Evolutionary conservation across 192 early-diverging fungal species (phyloP).

Genomic region (Dimargaris cristalligena): DNA sequence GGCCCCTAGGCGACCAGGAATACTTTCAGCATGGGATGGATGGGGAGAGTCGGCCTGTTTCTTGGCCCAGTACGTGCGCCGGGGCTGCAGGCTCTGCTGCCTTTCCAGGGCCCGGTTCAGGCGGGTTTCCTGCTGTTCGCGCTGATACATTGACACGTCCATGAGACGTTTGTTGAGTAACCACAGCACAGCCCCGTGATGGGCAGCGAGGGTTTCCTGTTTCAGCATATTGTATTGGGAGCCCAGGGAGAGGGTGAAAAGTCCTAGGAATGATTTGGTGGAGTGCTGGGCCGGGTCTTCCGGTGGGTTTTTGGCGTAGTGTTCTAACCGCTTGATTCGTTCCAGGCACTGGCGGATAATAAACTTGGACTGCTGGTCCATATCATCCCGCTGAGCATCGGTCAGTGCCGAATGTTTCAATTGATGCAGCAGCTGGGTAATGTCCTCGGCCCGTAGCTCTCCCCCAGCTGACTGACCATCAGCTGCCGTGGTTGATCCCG

Average conservation of each 20-base stretch:
- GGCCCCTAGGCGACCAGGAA: conserved; percentile 1
- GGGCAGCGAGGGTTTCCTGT: conserved; percentile 40
- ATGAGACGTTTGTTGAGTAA: conserved; percentile 48
- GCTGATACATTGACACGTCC: conserved; percentile 44
- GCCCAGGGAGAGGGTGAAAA: conserved; percentile 23
- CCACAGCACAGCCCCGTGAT: conserved; percentile 50
- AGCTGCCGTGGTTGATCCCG: neutral
- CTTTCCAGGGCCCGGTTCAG: conserved; percentile 48
- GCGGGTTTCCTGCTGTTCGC: conserved; percentile 49
- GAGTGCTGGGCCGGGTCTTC: conserved; percentile 11
- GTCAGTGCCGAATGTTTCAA: conserved; percentile 14
- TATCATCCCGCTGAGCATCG: conserved; percentile 47
- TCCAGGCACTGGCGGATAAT: conserved; percentile 36
- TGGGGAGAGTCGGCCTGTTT: neutral
- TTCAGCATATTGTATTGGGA: conserved; percentile 19
- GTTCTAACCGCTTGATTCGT: conserved; percentile 37
- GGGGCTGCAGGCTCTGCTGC: conserved; percentile 26
- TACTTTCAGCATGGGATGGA: neutral
- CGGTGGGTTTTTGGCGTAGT: conserved; percentile 26
- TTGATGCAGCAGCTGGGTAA: conserved; percentile 12
- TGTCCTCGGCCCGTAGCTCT: conserved; percentile 4
- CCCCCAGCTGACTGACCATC: neutral
- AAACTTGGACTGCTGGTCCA: conserved; percentile 41
- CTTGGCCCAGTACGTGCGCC: conserved; percentile 2
- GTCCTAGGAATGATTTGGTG: conserved; percentile 17